Base-by-base conservation (phyloP, 2,329 filamentous ascomycete species). In the Alternaria infectoria region DNA sequence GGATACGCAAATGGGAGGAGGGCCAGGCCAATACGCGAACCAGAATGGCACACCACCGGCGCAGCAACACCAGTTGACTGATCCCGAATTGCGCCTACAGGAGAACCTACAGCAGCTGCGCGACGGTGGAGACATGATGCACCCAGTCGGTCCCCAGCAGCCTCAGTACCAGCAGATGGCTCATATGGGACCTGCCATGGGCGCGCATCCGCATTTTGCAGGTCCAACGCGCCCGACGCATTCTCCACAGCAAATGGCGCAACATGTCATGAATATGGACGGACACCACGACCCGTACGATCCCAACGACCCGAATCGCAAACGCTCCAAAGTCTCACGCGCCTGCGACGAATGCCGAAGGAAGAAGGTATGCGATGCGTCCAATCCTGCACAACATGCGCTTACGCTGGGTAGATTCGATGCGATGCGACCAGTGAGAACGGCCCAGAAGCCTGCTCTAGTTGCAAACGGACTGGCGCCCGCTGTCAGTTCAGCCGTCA, bases 341-440 rank as follows among this genome's bases (percentile, higher is more conserved):
- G 79, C 79, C 10, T 81, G 79, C 67, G 79, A 81, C 61, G 79
- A 81, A 64, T 81, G 79, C 60, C 74, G 79, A 54, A 71, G 79
- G 28, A 81, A 81, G 67, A 81, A 81, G 76, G 79, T 81, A 54
- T 23, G 70, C 56, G 46, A 64, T n/a, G 52, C 9, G 50, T 11
- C 51, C 46, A 23, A 23, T 36, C 17, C 32, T 19, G 25, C 23
- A 30, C 44, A 4, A 28, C n/a, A 19, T 52, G 46, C 57, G 68
- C 69, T 76, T 21, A 77, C 56, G 12, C 26, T 10, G 6, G 19
- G 19, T 61, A 81, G 79, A 81, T 81, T 57, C 74, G 79, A 63
- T 81, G 79, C 64, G 79, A 81, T 59, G 78, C 79, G 25, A 80
- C 79, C 10, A 77, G 74, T 49, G 79, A 81, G 54, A 80, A 80